Evolutionary conservation across 2,329 filamentous ascomycete genomes (phyloP), one percentile per base, ranked within the genome.

Genomic region (Venturia oleaginea): DNA sequence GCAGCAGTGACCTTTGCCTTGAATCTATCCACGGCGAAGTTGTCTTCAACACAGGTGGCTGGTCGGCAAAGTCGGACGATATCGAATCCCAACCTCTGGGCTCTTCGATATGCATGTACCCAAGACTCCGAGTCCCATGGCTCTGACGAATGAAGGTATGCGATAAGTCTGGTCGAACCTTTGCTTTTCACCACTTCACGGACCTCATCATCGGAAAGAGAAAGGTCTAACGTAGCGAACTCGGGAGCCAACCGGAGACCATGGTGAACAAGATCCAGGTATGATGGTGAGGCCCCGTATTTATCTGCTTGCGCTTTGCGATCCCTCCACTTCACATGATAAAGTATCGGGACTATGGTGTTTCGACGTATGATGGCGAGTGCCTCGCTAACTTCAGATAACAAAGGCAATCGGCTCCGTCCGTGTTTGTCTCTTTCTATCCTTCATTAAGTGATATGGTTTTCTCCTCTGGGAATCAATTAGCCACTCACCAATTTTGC

Each of bases 221-320:
- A 78, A 19, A 90, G 72, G 69, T 90, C 86, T 19, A 89, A 73
- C 0, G 84, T 84, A 59, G 71, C 67, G 68, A 76, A 89, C 63
- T 88, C 86, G 0, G 86, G 83, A 0, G 81, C 82, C 19, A 89
- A 76, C 34, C 86, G 80, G 11, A 89, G 71, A 4, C 84, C 83
- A 68, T 89, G 84, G 6, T 79, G 78, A 0, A 88, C 71, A 34
- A 87, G 78, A 51, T 84, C 80, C 42, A 85, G 71, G 68, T 88
- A 88, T 6, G 71, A 72, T 7, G 74, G 67, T 32, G 19, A 48
- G n/a, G 15, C 22, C 24, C 27, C 48, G 19, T 57, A 48, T 68
- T 65, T 27, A 8, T 57, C 51, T 57, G 30, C 27, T 19, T 57
- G 51, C 19, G 30, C 30, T 64, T 66, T 59, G 61, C 64, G 27